These are phyloP conservation scores for Aspergillus amoenus DNA, from an alignment of 2,329 filamentous ascomycete genomes.

Conservation along the genomic window DNA sequence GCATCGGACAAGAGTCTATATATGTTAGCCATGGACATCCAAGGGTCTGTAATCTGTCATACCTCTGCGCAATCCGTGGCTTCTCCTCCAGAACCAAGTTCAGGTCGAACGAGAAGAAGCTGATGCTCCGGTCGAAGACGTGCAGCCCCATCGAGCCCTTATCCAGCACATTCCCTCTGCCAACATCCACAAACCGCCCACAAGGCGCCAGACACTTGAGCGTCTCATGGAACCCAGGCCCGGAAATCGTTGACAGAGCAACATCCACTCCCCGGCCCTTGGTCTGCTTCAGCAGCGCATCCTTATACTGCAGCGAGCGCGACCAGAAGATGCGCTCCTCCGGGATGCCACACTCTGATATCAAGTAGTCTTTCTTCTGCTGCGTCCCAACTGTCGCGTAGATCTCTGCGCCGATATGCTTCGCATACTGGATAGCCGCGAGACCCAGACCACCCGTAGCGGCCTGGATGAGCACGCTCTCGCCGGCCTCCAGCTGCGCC, in stretches of 20 bases:
- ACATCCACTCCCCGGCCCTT: conserved; percentile 16
- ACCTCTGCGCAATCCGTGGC: neutral
- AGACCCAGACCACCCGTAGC: conserved; percentile 15
- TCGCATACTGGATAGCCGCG: conserved; percentile 16
- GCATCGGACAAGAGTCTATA: neutral
- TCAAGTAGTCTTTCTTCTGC: conserved; percentile 15
- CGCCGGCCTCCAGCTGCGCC: conserved; percentile 16
- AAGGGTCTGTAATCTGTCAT: neutral
- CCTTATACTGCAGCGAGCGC: conserved; percentile 7
- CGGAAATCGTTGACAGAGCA: conserved; percentile 18
- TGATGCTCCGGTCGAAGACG: neutral
- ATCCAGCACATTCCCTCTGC: conserved; percentile 29
- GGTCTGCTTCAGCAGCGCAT: neutral
- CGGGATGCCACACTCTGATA: conserved; percentile 17
- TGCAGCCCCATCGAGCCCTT: neutral
- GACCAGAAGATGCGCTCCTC: conserved; percentile 14
- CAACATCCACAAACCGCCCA: conserved; percentile 49
- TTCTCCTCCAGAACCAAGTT: neutral
- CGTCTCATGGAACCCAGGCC: conserved; percentile 12
- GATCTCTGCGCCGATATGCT: conserved; percentile 13
- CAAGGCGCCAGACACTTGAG: conserved; percentile 27
- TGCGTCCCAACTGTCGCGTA: conserved; percentile 12
- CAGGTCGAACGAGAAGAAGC: neutral
- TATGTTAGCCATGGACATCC: neutral
- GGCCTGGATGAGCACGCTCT: conserved; percentile 20